Evolutionary conservation across 2,329 filamentous ascomycete genomes (phyloP).

Genomic region (Dothidotthia symphoricarpi): DNA sequence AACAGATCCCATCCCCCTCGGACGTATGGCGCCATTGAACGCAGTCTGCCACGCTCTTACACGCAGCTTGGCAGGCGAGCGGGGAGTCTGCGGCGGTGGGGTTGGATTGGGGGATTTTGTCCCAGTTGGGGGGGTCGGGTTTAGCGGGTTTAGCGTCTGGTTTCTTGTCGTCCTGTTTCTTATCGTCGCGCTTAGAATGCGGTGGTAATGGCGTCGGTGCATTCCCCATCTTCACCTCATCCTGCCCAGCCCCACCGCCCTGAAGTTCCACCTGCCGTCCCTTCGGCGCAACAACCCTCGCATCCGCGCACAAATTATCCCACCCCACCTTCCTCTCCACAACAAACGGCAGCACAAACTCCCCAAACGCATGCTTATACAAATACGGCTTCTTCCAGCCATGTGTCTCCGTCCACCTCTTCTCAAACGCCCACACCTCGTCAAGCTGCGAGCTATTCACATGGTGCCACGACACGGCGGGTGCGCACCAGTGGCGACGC

Average conservation of each 20-base stretch:
- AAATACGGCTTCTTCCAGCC: constrained; percentile 37
- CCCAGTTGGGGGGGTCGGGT: too few species aligned
- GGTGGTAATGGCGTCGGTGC: constrained; percentile 3
- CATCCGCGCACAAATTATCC: constrained; percentile 34
- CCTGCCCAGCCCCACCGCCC: constrained; percentile 6
- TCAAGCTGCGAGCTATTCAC: constrained; percentile 24
- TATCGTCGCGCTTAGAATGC: constrained; percentile 4
- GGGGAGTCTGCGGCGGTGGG: constrained; percentile 26
- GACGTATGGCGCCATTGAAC: constrained; percentile 38
- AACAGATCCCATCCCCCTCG: constrained; percentile 32
- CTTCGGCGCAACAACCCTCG: constrained; percentile 17
- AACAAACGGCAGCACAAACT: constrained; percentile 33
- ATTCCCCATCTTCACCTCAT: constrained; percentile 10
- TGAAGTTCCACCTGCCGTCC: constrained; percentile 16
- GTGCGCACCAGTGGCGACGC: constrained; percentile 44
- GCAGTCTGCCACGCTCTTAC: constrained; percentile 31
- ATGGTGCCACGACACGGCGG: constrained; percentile 43
- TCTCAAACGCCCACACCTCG: constrained; percentile 33
- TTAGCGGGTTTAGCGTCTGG: constrained; percentile 1
- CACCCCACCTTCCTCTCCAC: constrained; percentile 29
- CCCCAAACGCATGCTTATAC: constrained; percentile 34
- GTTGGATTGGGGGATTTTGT: constrained; percentile 15
- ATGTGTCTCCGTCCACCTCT: constrained; percentile 33
- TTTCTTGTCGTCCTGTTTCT: constrained; percentile 4
- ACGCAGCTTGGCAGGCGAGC: constrained; percentile 29